Percentiles rank a stretch among this genome's conserved stretches.
phyloP scores from a whole-genome alignment of 2,329 filamentous ascomycete genomes.

The Epicoccum nigrum region DNA sequence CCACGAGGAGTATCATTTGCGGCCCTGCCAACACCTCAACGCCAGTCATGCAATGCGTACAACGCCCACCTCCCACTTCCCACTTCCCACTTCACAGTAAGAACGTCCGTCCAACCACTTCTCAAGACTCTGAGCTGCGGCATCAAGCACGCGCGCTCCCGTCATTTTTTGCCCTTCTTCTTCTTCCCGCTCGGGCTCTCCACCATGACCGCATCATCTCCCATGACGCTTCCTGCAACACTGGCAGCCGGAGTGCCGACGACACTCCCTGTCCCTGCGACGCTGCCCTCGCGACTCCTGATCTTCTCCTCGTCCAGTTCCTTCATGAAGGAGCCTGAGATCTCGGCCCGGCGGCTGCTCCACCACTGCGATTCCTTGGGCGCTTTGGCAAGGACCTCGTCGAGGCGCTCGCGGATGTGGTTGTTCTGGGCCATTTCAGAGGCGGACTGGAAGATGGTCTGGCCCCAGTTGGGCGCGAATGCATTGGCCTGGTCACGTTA shows the following conservation, averaged over 20 bases:
- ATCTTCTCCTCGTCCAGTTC: constrained; percentile 71
- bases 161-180: constrained; percentile 65
- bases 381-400: constrained; percentile 74
- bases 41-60: constrained; percentile 17
- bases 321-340: constrained; percentile 80
- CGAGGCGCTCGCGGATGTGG: constrained; percentile 73
- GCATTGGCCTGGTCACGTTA: constrained; percentile 76
- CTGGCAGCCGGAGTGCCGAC: constrained; percentile 19
- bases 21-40: constrained; percentile 18
- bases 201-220: constrained; percentile 77
- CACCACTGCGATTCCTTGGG: constrained; percentile 87
- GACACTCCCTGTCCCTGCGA: constrained; percentile 12
- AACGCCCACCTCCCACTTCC: background rate
- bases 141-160: background rate
- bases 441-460: constrained; percentile 94
- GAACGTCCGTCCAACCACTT: background rate
- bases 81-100: background rate
- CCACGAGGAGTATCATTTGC: constrained; percentile 22
- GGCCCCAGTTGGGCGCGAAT: constrained; percentile 86
- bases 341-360: constrained; percentile 78
- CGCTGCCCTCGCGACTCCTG: constrained; percentile 20
- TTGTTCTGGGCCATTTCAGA: constrained; percentile 93
- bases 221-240: constrained; percentile 43
- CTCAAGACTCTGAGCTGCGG: background rate
- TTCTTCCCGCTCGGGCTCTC: constrained; percentile 66